These are phyloP conservation scores for Novymonas esmeraldas DNA, from an alignment of 208 protist genomes.

Conservation along the genomic window DNA sequence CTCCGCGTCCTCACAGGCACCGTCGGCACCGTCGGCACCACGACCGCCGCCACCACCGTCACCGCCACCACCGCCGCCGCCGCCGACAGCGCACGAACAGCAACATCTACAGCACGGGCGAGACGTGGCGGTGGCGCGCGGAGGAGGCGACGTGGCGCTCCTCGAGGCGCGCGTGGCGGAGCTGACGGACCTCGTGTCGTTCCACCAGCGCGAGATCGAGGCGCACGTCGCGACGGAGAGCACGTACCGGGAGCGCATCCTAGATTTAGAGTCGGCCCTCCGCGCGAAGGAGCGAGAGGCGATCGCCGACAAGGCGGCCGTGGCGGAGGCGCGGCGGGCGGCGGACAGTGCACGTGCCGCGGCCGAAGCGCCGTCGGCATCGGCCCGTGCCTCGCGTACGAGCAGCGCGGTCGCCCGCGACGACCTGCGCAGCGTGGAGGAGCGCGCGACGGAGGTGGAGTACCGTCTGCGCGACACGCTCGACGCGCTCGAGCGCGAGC, in stretches of 20 bases:
- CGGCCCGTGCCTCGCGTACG: not conserved
- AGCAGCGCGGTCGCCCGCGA: conserved; percentile 27
- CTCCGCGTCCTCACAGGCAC: no score
- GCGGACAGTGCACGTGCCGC: not conserved
- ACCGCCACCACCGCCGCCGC: no score
- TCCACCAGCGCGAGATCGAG: conserved; percentile 63
- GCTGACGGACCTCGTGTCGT: conserved; percentile 42
- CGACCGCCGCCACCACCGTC: no score
- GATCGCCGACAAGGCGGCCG: conserved; percentile 8
- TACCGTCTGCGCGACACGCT: conserved; percentile 34
- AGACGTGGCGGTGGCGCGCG: not conserved
- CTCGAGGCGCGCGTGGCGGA: conserved; percentile 31
- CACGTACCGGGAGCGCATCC: conserved; percentile 59
- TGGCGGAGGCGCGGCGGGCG: conserved; percentile 24
- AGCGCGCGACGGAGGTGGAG: conserved; percentile 24
- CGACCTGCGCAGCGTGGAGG: conserved; percentile 24
- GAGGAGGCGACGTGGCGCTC: conserved; percentile 12
- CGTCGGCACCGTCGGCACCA: not conserved
- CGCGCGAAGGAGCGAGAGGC: conserved; percentile 24
- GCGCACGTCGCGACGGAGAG: conserved; percentile 49
- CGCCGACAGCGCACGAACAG: not conserved
- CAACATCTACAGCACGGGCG: not conserved
- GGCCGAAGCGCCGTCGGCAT: not conserved
- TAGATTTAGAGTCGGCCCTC: conserved; percentile 51
- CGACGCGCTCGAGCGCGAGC: conserved; percentile 41